Percentiles rank a stretch among this genome's conserved stretches.
Evolutionary conservation across 352 stramenopile genomes (phyloP).

Genomic region (Globisporangium acanthophoron): DNA sequence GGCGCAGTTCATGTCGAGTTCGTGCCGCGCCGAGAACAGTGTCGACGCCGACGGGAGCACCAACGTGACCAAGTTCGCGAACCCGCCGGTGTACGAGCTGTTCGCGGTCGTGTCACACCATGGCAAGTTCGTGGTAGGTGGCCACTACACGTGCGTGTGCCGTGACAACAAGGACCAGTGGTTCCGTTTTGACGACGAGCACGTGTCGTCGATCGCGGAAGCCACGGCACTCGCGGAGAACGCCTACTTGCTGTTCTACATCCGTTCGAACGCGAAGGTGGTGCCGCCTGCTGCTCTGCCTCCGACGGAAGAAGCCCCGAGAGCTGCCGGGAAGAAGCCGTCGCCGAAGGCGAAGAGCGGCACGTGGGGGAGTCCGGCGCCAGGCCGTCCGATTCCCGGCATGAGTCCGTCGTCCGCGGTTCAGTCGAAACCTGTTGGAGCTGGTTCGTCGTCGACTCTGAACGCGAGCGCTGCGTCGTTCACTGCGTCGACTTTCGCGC

Average conservation of each 20-base stretch:
- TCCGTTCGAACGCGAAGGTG: slow-evolving; percentile 40
- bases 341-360: slow-evolving; percentile 1
- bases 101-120: slow-evolving; percentile 82
- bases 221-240: slow-evolving; percentile 62
- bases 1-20: slow-evolving; percentile 52
- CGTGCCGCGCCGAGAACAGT: slow-evolving; percentile 51
- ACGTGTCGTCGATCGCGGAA: slow-evolving; percentile 72
- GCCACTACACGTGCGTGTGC: slow-evolving; percentile 81
- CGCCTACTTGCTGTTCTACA: slow-evolving; percentile 79
- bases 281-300: background rate
- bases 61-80: slow-evolving; percentile 24
- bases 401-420: background rate
- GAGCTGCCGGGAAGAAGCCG: background rate
- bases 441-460: background rate
- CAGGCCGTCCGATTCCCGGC: background rate
- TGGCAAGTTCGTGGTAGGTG: slow-evolving; percentile 73
- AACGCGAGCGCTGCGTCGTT: background rate
- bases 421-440: background rate
- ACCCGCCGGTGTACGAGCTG: slow-evolving; percentile 64
- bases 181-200: slow-evolving; percentile 82
- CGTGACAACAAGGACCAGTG: slow-evolving; percentile 87
- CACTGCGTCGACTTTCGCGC: background rate
- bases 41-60: slow-evolving; percentile 4
- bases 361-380: background rate
- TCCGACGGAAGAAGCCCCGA: background rate